Evolutionary conservation across 352 stramenopile species (phyloP).

Genomic region (Phytophthora cactorum): DNA sequence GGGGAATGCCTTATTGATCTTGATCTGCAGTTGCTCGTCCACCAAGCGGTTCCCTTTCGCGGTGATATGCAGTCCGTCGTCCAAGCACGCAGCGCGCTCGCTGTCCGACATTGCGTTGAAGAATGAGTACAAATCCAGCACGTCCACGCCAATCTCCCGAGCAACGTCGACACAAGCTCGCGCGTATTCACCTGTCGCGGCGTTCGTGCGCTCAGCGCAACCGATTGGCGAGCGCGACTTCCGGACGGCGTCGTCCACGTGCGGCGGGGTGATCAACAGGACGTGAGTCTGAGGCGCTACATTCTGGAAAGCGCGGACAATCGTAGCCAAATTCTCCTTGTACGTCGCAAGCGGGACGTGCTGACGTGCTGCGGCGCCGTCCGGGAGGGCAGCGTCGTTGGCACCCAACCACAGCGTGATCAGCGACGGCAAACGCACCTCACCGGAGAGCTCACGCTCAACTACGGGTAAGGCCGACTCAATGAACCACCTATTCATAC

Average conservation of each 20-base stretch:
- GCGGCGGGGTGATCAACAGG: conserved; percentile 62
- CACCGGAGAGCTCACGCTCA: conserved; percentile 39
- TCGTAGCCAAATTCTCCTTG: conserved; percentile 43
- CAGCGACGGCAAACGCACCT: conserved; percentile 41
- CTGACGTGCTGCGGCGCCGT: conserved; percentile 30
- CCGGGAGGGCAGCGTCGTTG: conserved; percentile 62
- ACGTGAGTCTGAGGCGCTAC: conserved; percentile 38
- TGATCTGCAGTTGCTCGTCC: conserved; percentile 40
- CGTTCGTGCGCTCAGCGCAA: conserved; percentile 53
- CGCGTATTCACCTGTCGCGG: conserved; percentile 47
- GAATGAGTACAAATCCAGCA: conserved; percentile 55
- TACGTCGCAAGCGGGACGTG: conserved; percentile 61
- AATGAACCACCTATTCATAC: conserved; percentile 49
- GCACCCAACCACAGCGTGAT: conserved; percentile 74
- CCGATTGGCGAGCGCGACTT: conserved; percentile 14
- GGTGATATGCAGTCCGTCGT: conserved; percentile 68
- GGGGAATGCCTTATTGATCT: conserved; percentile 40
- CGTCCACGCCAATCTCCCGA: conserved; percentile 24
- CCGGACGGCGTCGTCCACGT: conserved; percentile 52
- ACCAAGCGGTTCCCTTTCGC: conserved; percentile 54
- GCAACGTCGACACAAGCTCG: conserved; percentile 49
- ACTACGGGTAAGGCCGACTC: conserved; percentile 46
- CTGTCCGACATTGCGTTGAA: conserved; percentile 46
- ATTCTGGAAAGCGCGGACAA: conserved; percentile 30
- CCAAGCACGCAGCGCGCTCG: conserved; percentile 42